Conservation (phyloP, 768 basidiomycete genomes). For the Hypholoma sublateritium region DNA sequence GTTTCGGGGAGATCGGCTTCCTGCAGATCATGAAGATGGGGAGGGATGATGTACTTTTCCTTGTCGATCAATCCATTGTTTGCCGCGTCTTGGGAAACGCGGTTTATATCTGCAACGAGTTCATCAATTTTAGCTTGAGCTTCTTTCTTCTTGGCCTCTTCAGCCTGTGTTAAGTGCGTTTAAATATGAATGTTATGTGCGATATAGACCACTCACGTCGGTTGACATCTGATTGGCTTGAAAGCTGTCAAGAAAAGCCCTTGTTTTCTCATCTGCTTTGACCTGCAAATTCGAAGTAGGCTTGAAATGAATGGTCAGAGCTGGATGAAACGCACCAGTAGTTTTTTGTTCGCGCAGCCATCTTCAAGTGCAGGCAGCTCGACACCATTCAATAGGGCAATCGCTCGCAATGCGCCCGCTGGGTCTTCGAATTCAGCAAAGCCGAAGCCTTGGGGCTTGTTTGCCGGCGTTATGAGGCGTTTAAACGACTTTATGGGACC, state of each 20-base stretch:
- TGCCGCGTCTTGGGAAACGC: slow-evolving; percentile 71
- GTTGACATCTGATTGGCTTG: slow-evolving; percentile 75
- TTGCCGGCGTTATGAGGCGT: slow-evolving; percentile 86
- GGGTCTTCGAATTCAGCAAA: slow-evolving; percentile 97
- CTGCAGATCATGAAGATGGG: slow-evolving; percentile 95
- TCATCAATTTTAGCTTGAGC: slow-evolving; percentile 65
- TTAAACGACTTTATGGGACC: slow-evolving; percentile 90
- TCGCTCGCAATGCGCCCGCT: slow-evolving; percentile 79
- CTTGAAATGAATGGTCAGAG: slow-evolving; percentile 40
- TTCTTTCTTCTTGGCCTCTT: slow-evolving; percentile 63
- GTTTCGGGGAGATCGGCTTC: slow-evolving; percentile 97
- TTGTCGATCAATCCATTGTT: slow-evolving; percentile 75
- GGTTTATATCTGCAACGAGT: slow-evolving; percentile 71
- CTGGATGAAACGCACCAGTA: slow-evolving; percentile 56
- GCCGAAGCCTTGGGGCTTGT: slow-evolving; percentile 95
- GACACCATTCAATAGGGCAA: slow-evolving; percentile 47
- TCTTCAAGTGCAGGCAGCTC: slow-evolving; percentile 54
- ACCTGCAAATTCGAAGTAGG: slow-evolving; percentile 58
- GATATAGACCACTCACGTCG: slow-evolving; percentile 55
- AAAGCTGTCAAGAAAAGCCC: slow-evolving; percentile 84
- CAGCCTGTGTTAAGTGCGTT: slow-evolving; percentile 44
- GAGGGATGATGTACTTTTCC: slow-evolving; percentile 88
- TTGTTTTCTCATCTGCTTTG: slow-evolving; percentile 96
- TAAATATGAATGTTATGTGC: neutral
- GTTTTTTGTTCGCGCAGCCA: slow-evolving; percentile 52